Base-by-base conservation (phyloP, 805 yeast species). In the Hemisphaericaspora nanyangensis region DNA sequence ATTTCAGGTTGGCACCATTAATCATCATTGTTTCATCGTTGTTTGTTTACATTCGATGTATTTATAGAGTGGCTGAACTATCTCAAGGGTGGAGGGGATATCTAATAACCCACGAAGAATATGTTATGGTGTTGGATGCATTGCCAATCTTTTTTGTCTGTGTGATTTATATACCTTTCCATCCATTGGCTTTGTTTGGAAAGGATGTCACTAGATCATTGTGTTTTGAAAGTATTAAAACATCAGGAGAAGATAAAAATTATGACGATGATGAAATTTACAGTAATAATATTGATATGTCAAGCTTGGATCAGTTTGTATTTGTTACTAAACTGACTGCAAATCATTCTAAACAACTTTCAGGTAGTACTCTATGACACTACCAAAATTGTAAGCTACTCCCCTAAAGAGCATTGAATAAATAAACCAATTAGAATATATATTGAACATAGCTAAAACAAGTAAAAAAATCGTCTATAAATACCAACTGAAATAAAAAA, bases 11-110 rank as follows among this genome's bases (percentile, higher is more conserved):
- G 34, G 74, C 72, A 47, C 77, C 80, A 1, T 17, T 65, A 7
- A 72, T 67, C 0, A 52, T 80, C 13, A 50, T 76, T 1, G n/a
- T 60, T 3, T 65, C 82, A 1, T 77, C 79, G 4, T 17, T 75
- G 3, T 70, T 78, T 31, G 70, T 87, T 17, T 80, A 75, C 45
- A 65, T 77, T 20, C 74, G 96, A 53, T 83, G 90, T 47, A 65
- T 80, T 30, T 87, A 85, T 60, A 74, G 95, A 54, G 71, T 85
- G 22, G 70, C 76, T 28, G 96, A 88, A 59, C 66, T 88, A 42
- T 59, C 79, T 2, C 78, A 80, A 52, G 91, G 90, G 11, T 85
- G 90, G 83, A 43, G 53, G 6, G 91, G 95, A 1, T 67, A 58
- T 40, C 63, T 88, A 49, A 82, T 85, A 35, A 65, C 70, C 2